Evolutionary conservation across 495 filamentous ascomycete genomes (phyloP), one percentile per base, ranked within the genome.

Genomic region (Cenococcum geophilum): DNA sequence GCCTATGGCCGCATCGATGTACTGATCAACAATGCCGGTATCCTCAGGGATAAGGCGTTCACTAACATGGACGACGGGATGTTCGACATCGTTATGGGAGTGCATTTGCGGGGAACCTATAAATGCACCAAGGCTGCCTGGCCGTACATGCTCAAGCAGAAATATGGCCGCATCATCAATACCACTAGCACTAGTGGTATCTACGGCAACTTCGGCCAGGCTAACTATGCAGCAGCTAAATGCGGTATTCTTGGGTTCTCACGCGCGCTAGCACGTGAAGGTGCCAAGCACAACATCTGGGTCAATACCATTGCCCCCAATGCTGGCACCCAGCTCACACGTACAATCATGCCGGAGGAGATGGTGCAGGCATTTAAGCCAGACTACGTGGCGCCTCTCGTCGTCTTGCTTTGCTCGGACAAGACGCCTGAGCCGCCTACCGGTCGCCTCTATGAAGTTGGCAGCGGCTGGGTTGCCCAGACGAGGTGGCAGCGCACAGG

Each of bases 341-440:
- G 86, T 59, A 92, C 89, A 57, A 90, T 98, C 77, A 86, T 98
- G 78, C 95, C 93, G 40, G 91, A 97, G 71, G 93, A 97, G 77
- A 86, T 97, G 79, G 91, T 98, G 47, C 92, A 97, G 79, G 95
- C 93, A 37, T 96, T 98, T 83, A 98, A 98, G 86, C 93, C 93
- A 48, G 93, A 97, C 68, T 97, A 97, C 73, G 92, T 98, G 75
- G 93, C 93, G 48, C 93, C 93, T 50, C 73, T 97, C 43, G 92
- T 98, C 51, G 86, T 88, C 27, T 83, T 90, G 35, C 86, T 98
- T 45, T 87, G 83, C 78, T 93, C 89, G 57, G 93, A 98, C 76
- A 89, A 89, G 71, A 79, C 88, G 22, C 92, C 92, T 27, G 83
- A 86, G 64, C 85, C 89, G 65, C 82, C 84, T 12, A 97, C 91